Conservation (phyloP, 306 rosid species). For the Hippophae tibetana region DNA sequence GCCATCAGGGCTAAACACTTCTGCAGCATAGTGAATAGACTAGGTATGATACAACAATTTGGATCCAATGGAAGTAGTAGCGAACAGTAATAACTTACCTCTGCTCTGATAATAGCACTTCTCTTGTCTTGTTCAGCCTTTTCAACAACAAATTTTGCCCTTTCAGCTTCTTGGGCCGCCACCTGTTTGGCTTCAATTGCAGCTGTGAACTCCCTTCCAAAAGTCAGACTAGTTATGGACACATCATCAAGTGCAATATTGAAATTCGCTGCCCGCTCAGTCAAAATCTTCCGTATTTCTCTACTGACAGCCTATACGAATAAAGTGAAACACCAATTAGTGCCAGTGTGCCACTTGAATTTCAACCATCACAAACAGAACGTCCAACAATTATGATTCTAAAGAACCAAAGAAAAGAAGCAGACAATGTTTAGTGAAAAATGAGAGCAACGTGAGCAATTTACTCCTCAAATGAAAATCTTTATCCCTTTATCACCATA, state of each 20-base stretch:
- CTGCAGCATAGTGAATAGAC: not conserved
- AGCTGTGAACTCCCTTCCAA: conserved; percentile 81
- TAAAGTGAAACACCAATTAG: not conserved
- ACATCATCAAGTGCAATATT: conserved; percentile 92
- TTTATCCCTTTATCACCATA: too few relatives aligned
- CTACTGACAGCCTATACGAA: conserved; percentile 55
- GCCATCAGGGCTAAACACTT: not conserved
- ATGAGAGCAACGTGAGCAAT: not conserved
- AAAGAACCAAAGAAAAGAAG: not conserved
- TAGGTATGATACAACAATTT: not conserved
- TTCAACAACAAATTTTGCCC: conserved; percentile 88
- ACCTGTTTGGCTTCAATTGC: conserved; percentile 98
- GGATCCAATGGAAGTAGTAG: not conserved
- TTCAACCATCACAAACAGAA: not conserved
- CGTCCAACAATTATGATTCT: not conserved
- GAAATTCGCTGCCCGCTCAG: conserved; percentile 74
- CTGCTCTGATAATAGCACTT: conserved; percentile 86
- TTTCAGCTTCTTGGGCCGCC: conserved; percentile 97
- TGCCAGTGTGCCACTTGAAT: not conserved
- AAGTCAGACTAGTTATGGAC: conserved; percentile 77
- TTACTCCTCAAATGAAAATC: too few relatives aligned
- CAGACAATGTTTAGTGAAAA: too few relatives aligned
- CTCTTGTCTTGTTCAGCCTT: conserved; percentile 91
- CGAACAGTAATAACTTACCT: conserved; percentile 30
- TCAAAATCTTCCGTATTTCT: conserved; percentile 75